Evolutionary conservation across 2,329 filamentous ascomycete species (phyloP).

Genomic region (Colletotrichum acutatum): DNA sequence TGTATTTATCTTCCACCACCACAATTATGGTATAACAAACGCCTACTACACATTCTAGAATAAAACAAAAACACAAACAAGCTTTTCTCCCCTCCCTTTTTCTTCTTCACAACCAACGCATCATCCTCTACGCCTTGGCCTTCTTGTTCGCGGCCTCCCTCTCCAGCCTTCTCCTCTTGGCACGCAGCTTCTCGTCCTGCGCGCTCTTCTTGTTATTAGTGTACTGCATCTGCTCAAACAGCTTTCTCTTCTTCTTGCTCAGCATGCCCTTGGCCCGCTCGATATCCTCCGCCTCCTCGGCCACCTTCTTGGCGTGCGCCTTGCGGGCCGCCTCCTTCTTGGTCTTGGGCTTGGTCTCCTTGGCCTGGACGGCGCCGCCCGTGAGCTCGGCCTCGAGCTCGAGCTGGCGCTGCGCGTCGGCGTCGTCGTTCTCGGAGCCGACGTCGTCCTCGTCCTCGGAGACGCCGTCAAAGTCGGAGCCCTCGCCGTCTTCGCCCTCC

Average conservation of each 20-base stretch:
- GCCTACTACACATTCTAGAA: constrained; percentile 31
- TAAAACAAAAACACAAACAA: background rate
- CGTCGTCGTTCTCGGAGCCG: constrained; percentile 64
- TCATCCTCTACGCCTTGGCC: constrained; percentile 22
- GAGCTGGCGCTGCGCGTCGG: constrained; percentile 78
- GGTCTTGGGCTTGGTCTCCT: constrained; percentile 62
- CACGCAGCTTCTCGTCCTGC: constrained; percentile 86
- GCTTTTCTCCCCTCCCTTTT: background rate
- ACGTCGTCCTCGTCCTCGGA: constrained; percentile 55
- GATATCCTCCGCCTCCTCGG: constrained; percentile 85
- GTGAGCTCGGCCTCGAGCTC: constrained; percentile 94
- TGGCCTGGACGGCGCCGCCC: constrained; percentile 70
- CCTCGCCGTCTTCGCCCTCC: constrained; percentile 57
- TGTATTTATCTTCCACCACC: constrained; percentile 34
- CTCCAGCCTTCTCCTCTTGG: constrained; percentile 92
- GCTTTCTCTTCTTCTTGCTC: constrained; percentile 96
- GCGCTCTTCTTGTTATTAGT: constrained; percentile 92
- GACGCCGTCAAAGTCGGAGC: constrained; percentile 60
- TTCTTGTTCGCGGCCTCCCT: constrained; percentile 61
- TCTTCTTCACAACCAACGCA: background rate
- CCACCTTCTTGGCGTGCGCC: constrained; percentile 75
- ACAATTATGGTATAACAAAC: constrained; percentile 37
- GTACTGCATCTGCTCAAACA: constrained; percentile 97
- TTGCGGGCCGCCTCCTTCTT: constrained; percentile 79
- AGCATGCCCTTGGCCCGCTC: constrained; percentile 98